Conservation (phyloP, 495 filamentous ascomycete species). For the Penicillium dipodomyicola region DNA sequence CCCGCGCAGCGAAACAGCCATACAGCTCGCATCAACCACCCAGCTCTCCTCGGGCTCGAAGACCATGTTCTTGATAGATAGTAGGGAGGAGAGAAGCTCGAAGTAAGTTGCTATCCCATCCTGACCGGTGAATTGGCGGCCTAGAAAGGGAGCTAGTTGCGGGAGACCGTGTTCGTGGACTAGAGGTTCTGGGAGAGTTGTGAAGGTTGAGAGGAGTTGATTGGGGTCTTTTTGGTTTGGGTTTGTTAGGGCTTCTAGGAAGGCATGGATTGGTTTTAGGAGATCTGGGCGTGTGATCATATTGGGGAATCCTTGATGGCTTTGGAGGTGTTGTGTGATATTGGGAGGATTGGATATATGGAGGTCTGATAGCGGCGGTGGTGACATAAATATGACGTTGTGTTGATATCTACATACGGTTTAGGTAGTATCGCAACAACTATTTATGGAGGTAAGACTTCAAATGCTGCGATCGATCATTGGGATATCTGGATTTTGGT, state of each 20-base stretch:
- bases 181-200: constrained; percentile 33
- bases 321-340: neutral
- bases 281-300: constrained; percentile 37
- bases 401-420: neutral
- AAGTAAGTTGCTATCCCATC: constrained; percentile 53
- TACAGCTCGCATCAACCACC: constrained; percentile 45
- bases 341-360: neutral
- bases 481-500: constrained; percentile 9
- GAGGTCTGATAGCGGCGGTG: neutral
- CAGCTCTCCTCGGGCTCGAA: constrained; percentile 50
- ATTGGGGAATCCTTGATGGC: neutral
- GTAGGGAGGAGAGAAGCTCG: constrained; percentile 32
- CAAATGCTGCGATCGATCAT: neutral
- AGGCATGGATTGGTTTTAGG: constrained; percentile 40
- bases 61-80: constrained; percentile 48
- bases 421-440: neutral
- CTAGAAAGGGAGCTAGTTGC: constrained; percentile 60
- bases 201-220: constrained; percentile 51
- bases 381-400: constrained; percentile 8
- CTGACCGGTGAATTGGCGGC: constrained; percentile 50
- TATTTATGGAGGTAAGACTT: too few relatives aligned
- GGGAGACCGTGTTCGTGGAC: constrained; percentile 60
- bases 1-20: constrained; percentile 50
- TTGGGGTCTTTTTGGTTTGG: constrained; percentile 22
- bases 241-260: constrained; percentile 49